These are phyloP conservation scores for Nyssa sinensis DNA, from an alignment of 148 eudicot genomes.

Conservation along the genomic window DNA sequence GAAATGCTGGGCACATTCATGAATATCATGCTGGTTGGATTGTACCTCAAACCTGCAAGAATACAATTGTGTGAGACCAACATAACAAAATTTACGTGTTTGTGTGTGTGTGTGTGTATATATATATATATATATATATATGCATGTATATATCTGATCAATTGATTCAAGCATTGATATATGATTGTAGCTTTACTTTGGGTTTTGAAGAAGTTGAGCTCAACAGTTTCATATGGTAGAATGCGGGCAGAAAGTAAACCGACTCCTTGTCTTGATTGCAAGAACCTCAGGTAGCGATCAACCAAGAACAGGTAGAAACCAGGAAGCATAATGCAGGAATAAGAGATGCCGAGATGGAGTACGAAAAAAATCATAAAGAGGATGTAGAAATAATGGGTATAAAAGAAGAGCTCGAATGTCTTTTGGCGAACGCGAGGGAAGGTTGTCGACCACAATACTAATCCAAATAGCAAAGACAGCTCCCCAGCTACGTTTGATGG, in stretches of 20 bases:
- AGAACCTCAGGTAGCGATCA: slow-evolving; percentile 46
- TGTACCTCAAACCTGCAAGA: slow-evolving; percentile 36
- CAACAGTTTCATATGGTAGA: slow-evolving; percentile 53
- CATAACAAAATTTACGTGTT: too few species aligned
- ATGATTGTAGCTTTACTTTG: slow-evolving; percentile 14
- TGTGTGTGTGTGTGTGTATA: too few species aligned
- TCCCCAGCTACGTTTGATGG: slow-evolving; percentile 42
- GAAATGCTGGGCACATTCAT: slow-evolving; percentile 61
- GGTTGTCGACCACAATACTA: slow-evolving; percentile 44
- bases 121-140: too few species aligned
- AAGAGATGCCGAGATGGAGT: slow-evolving; percentile 42
- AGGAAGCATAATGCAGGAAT: slow-evolving; percentile 28
- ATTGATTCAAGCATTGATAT: too few species aligned
- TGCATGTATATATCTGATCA: too few species aligned
- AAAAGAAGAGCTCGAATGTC: slow-evolving; percentile 53
- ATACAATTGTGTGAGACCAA: not conserved
- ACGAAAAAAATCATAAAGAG: slow-evolving; percentile 43
- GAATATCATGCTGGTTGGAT: slow-evolving; percentile 61
- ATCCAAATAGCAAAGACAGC: slow-evolving; percentile 29
- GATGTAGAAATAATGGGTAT: slow-evolving; percentile 54
- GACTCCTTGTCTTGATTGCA: slow-evolving; percentile 42
- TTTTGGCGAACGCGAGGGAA: slow-evolving; percentile 28
- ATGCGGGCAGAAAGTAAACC: slow-evolving; percentile 37
- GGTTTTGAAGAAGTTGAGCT: slow-evolving; percentile 68
- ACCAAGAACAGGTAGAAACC: slow-evolving; percentile 53